Conservation (phyloP, 306 rosid species). For the Casuarina equisetifolia region DNA sequence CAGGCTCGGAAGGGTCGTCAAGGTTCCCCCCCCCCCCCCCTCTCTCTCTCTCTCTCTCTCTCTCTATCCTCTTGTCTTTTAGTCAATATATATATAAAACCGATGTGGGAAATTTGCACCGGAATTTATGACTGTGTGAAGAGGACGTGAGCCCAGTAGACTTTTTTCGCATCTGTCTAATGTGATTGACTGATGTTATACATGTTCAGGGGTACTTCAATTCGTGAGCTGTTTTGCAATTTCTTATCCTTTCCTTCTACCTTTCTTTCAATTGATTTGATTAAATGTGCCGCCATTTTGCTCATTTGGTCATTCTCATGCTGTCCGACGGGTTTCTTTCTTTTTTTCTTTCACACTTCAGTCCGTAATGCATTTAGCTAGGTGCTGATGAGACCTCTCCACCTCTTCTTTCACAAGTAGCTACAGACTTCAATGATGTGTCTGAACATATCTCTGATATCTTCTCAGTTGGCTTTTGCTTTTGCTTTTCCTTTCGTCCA, state of each 20-base stretch:
- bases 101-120: too few relatives aligned
- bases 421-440: constrained; percentile 33
- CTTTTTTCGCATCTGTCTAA: constrained; percentile 31
- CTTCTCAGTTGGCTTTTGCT: constrained; percentile 44
- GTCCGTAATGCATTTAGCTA: constrained; percentile 29
- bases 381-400: constrained; percentile 37
- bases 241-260: constrained; percentile 10
- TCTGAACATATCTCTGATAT: constrained; percentile 29
- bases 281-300: constrained; percentile 94
- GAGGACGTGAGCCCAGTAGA: background rate
- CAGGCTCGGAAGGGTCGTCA: constrained; percentile 99
- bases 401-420: background rate
- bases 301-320: constrained; percentile 37
- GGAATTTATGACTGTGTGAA: too few relatives aligned
- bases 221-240: constrained; percentile 12
- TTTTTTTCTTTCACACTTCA: constrained; percentile 17
- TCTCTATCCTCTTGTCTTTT: background rate
- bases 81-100: background rate
- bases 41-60: background rate
- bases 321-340: constrained; percentile 20
- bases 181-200: constrained; percentile 70
- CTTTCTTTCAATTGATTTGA: constrained; percentile 57
- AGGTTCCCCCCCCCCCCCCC: constrained; percentile 47
- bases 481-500: constrained; percentile 73
- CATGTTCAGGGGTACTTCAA: constrained; percentile 37